Evolutionary conservation across 495 filamentous ascomycete species (phyloP).

Genomic region (Aspergillus sclerotiicarbonarius): DNA sequence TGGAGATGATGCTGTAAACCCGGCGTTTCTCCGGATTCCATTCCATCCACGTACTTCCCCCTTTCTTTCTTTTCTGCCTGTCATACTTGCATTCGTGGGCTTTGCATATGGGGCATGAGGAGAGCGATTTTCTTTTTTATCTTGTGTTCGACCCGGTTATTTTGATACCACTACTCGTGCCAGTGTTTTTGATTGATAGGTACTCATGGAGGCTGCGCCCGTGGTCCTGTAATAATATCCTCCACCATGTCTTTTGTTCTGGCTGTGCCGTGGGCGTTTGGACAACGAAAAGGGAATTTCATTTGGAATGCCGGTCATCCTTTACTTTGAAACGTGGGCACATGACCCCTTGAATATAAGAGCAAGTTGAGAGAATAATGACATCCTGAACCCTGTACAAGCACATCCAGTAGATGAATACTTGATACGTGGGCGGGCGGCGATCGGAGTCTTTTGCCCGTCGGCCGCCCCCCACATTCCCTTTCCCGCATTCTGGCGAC

Average conservation of each 20-base stretch:
- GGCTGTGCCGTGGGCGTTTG: conserved; percentile 10
- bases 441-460: too few relatives aligned
- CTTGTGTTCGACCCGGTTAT: conserved; percentile 12
- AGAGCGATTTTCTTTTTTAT: conserved; percentile 20
- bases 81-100: not conserved
- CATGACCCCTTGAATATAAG: not conserved
- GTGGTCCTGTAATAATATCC: conserved; percentile 13
- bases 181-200: conserved; percentile 6
- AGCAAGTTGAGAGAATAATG: not conserved
- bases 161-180: conserved; percentile 22
- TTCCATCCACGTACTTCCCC: conserved; percentile 11
- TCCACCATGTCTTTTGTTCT: not conserved
- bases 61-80: conserved; percentile 10
- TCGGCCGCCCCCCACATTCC: too few relatives aligned
- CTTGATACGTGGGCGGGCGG: too few relatives aligned
- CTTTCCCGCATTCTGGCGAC: too few relatives aligned
- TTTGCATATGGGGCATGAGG: conserved; percentile 19
- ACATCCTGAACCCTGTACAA: not conserved
- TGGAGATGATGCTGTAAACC: conserved; percentile 41
- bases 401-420: too few relatives aligned
- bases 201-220: conserved; percentile 6
- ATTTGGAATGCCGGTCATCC: not conserved
- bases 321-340: not conserved
- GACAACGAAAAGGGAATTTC: not conserved
- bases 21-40: conserved; percentile 2